A percentile compares a stretch with the other conserved stretches of the same genome.
phyloP scores from a whole-genome alignment of 2,329 filamentous ascomycete genomes.

The Fusarium decemcellulare region DNA sequence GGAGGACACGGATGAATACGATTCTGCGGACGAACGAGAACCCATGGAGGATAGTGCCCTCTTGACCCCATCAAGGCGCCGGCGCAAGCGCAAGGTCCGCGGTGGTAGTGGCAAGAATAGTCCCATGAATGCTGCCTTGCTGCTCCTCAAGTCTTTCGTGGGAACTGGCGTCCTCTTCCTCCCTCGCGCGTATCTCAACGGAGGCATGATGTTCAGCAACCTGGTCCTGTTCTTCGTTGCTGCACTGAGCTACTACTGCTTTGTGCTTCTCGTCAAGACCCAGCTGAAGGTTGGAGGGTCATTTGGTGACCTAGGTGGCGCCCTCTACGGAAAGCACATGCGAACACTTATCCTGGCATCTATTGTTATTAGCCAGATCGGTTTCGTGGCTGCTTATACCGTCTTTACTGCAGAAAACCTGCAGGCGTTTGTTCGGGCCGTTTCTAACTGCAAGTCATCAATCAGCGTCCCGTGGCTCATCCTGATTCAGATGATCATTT shows the following conservation, averaged over 20 bases:
- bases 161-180: slow-evolving; percentile 96
- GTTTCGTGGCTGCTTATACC: slow-evolving; percentile 95
- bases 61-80: slow-evolving; percentile 80
- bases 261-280: slow-evolving; percentile 91
- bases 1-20: slow-evolving; percentile 74
- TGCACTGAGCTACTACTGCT: slow-evolving; percentile 94
- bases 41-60: slow-evolving; percentile 91
- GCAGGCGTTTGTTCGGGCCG: slow-evolving; percentile 93
- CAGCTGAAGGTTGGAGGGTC: slow-evolving; percentile 91
- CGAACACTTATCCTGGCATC: slow-evolving; percentile 88
- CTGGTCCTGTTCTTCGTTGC: slow-evolving; percentile 90
- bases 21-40: slow-evolving; percentile 77
- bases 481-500: slow-evolving; percentile 94
- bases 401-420: slow-evolving; percentile 97
- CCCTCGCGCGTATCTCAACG: slow-evolving; percentile 93
- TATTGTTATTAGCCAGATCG: slow-evolving; percentile 95
- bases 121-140: slow-evolving; percentile 82
- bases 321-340: slow-evolving; percentile 93
- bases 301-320: slow-evolving; percentile 96
- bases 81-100: slow-evolving; percentile 82
- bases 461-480: slow-evolving; percentile 94
- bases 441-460: slow-evolving; percentile 86
- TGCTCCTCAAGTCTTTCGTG: slow-evolving; percentile 97
- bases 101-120: slow-evolving; percentile 82
- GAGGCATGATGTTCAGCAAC: slow-evolving; percentile 97